A percentile compares a stretch with the other conserved stretches of the same genome.
Evolutionary conservation across 2,329 filamentous ascomycete genomes (phyloP).

Genomic region (Ascochyta koolunga): DNA sequence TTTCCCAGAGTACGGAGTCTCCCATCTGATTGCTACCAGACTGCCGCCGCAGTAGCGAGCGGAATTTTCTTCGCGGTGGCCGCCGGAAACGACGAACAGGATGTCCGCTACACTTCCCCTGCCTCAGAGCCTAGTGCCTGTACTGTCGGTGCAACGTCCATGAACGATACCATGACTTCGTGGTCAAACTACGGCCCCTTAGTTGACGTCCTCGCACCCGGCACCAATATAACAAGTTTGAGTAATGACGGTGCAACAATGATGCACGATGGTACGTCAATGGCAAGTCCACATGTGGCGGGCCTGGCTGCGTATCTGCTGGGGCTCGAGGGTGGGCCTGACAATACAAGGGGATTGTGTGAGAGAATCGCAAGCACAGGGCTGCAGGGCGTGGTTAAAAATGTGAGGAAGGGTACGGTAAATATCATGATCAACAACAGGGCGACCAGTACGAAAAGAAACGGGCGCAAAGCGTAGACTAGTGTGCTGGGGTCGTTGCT

Average conservation of each 20-base stretch:
- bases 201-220: constrained; percentile 48
- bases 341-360: constrained; percentile 50
- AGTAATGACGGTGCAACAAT: constrained; percentile 49
- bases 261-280: constrained; percentile 65
- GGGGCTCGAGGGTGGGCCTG: constrained; percentile 47
- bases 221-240: constrained; percentile 52
- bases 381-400: constrained; percentile 46
- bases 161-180: constrained; percentile 34
- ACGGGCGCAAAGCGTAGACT: no score
- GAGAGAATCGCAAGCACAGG: constrained; percentile 53
- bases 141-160: constrained; percentile 47
- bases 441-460: neutral
- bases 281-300: constrained; percentile 72
- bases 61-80: constrained; percentile 48
- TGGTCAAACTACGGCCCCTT: constrained; percentile 47
- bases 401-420: constrained; percentile 49
- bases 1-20: neutral
- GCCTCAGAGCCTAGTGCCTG: constrained; percentile 44
- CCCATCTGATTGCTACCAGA: constrained; percentile 19
- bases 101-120: constrained; percentile 40
- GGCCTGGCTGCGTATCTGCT: constrained; percentile 74
- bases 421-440: constrained; percentile 62
- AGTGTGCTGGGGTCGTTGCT: no score
- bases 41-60: constrained; percentile 37
- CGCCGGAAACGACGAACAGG: constrained; percentile 43